Percentiles rank a stretch among this genome's conserved stretches.
These are phyloP conservation scores for Stagonosporopsis cucurbitacearum DNA, from an alignment of 2,329 filamentous ascomycete species.

Conservation along the genomic window DNA sequence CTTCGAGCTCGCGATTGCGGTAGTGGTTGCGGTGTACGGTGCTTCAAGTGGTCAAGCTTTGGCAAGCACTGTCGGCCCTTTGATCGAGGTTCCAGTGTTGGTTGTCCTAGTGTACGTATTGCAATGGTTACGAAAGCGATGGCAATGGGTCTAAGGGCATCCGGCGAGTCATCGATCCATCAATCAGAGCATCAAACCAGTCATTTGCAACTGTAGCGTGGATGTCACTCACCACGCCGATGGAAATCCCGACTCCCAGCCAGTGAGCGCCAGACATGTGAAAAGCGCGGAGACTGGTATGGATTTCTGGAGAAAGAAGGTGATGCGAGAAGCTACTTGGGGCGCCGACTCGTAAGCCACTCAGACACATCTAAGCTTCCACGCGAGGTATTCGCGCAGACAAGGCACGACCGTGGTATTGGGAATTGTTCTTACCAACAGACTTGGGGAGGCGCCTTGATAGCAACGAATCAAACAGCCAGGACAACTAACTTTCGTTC, in stretches of 20 bases:
- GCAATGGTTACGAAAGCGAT: constrained; percentile 63
- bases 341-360: constrained; percentile 2
- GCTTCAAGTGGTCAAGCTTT: constrained; percentile 79
- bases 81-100: constrained; percentile 86
- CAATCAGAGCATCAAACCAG: background rate
- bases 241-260: constrained; percentile 1
- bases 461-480: constrained; percentile 5
- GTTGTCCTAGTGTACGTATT: constrained; percentile 78
- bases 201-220: background rate
- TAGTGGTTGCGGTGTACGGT: constrained; percentile 82
- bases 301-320: background rate
- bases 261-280: constrained; percentile 5
- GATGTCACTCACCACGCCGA: background rate
- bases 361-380: constrained; percentile 6
- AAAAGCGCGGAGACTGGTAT: background rate
- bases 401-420: constrained; percentile 11
- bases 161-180: background rate
- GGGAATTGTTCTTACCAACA: constrained; percentile 9
- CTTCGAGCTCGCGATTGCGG: constrained; percentile 89
- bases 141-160: constrained; percentile 55
- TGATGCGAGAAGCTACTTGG: constrained; percentile 2
- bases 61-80: constrained; percentile 80
- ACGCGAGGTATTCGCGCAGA: constrained; percentile 5
- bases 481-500: background rate
- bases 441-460: background rate